phyloP scores from a whole-genome alignment of 495 filamentous ascomycete genomes.

The Daldinia childiae region DNA sequence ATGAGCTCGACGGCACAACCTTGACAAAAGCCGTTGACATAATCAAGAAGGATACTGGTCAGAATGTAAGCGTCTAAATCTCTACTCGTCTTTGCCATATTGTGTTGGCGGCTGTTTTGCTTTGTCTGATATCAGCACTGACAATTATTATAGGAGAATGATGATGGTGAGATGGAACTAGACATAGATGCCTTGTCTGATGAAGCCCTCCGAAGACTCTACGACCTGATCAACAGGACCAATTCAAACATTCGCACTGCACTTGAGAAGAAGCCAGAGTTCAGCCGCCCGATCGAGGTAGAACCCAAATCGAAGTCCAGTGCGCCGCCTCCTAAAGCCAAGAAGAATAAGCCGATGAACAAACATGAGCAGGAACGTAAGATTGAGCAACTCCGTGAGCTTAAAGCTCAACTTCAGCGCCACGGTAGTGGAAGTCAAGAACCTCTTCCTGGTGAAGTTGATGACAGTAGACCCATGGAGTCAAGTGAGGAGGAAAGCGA shows the following conservation, averaged over 20 bases:
- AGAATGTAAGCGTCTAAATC: constrained; percentile 62
- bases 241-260: constrained; percentile 60
- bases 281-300: constrained; percentile 42
- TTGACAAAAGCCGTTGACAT: constrained; percentile 85
- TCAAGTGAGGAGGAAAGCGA: constrained; percentile 46
- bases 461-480: constrained; percentile 42
- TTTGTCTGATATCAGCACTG: not conserved
- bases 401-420: constrained; percentile 58
- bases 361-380: constrained; percentile 90
- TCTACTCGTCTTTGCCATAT: not conserved
- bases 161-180: constrained; percentile 87
- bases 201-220: constrained; percentile 76
- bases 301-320: constrained; percentile 41
- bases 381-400: constrained; percentile 78
- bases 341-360: constrained; percentile 99
- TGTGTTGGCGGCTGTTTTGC: not conserved
- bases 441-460: constrained; percentile 50
- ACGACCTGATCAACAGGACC: constrained; percentile 76
- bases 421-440: constrained; percentile 60
- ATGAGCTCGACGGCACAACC: constrained; percentile 73
- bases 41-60: constrained; percentile 86
- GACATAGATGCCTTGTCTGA: constrained; percentile 87
- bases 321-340: constrained; percentile 68
- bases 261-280: constrained; percentile 51
- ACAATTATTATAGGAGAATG: constrained; percentile 61